These are phyloP conservation scores for Colletotrichum abscissum DNA, from an alignment of 2,329 filamentous ascomycete genomes.

Conservation along the genomic window DNA sequence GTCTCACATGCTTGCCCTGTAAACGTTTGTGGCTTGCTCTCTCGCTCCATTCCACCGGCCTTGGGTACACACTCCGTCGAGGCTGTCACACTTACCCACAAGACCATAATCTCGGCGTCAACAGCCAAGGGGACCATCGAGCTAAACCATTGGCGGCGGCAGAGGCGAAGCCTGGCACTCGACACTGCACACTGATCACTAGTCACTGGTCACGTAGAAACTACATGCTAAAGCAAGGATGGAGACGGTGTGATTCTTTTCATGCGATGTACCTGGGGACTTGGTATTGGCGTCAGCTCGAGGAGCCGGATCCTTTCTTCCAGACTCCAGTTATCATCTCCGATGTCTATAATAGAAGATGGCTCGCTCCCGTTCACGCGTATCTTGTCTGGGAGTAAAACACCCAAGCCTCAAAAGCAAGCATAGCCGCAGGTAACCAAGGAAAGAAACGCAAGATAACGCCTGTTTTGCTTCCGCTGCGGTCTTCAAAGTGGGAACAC, in stretches of 20 bases:
- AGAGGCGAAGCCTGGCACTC: neutral
- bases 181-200: neutral
- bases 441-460: neutral
- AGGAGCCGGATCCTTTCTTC: neutral
- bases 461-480: neutral
- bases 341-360: slow-evolving; percentile 7
- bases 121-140: neutral
- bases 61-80: neutral
- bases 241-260: neutral
- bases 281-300: neutral
- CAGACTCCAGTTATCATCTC: neutral
- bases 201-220: neutral
- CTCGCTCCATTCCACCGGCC: neutral
- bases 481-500: no score
- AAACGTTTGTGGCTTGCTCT: neutral
- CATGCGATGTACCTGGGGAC: neutral
- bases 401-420: neutral
- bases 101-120: slow-evolving; percentile 5
- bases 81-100: slow-evolving; percentile 4
- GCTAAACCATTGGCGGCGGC: neutral
- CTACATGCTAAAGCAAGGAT: neutral
- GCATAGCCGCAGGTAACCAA: neutral
- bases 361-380: neutral
- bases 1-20: slow-evolving; percentile 27
- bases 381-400: neutral